Evolutionary conservation across 306 rosid genomes (phyloP), one percentile per base, ranked within the genome.

Genomic region (Cicer yamashitae): DNA sequence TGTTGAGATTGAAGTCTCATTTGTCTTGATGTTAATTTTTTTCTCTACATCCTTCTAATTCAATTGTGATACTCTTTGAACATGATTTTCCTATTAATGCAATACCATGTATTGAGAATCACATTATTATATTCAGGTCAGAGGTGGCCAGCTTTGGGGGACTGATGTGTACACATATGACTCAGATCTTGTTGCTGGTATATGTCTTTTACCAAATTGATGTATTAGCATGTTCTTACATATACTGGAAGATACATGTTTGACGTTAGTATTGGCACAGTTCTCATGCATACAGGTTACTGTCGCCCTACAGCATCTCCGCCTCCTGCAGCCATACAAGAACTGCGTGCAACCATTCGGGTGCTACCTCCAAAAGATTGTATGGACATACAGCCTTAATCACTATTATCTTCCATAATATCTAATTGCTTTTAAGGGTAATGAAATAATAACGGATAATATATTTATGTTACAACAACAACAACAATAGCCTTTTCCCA

Each of bases 71-170:
- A n/a, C 50, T 25, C 17, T 47, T 53, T 71, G 0, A 70, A 45
- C 51, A 30, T 64, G 62, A 30, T 65, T 22, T 76, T 62, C 60
- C 22, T 37, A 1, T 48, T 18, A 10, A 40, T 76, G 63, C 7
- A 65, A 22, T 60, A 58, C 56, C 75, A 65, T 74, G 41, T 65
- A 62, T 67, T 82, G 72, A 83, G 74, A 80, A 50, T 70, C 43
- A 66, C 68, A 51, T 63, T 78, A 61, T 75, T 77, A 46, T 70
- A 60, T 88, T 84, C 89, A 94, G 98, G 98, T 94, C 72, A 88
- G 96, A 83, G 96, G 96, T 79, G 97, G 96, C 86, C 98, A 94
- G 83, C 91, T 94, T 43, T 94, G 98, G 98, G 98, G 98, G 63
- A 94, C 97, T 65, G 98, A 94, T 86, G 88, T 94, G 65, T 94